phyloP scores from a whole-genome alignment of 1,139 yeast species.

The Candida dubliniensis region DNA sequence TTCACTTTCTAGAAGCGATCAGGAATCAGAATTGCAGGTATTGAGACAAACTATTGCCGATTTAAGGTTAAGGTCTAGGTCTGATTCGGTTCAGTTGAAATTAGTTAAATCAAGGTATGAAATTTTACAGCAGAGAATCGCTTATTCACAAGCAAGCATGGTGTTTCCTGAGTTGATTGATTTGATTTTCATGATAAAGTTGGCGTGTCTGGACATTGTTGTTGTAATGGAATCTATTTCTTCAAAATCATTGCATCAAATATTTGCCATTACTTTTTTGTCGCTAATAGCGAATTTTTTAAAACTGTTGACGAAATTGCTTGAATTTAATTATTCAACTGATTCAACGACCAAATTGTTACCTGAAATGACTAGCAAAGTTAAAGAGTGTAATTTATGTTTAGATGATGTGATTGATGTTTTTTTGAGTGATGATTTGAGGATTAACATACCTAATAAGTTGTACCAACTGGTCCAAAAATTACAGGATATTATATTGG shows the following conservation, averaged over 20 bases:
- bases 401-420: not conserved
- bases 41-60: slow-evolving; percentile 9
- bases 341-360: not conserved
- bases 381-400: not conserved
- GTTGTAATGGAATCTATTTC: not conserved
- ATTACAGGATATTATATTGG: not conserved
- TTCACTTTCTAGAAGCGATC: not conserved
- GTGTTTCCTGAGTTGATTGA: not conserved
- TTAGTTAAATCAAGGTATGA: slow-evolving; percentile 5
- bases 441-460: not conserved
- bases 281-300: not conserved
- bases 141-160: not conserved
- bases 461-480: not conserved
- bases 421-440: slow-evolving; percentile 1
- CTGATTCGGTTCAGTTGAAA: slow-evolving; percentile 8
- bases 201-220: slow-evolving; percentile 3
- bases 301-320: not conserved
- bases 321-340: slow-evolving; percentile 3
- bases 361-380: not conserved
- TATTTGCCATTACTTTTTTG: not conserved
- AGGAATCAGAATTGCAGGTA: slow-evolving; percentile 5
- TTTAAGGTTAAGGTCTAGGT: slow-evolving; percentile 7
- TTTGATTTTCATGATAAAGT: slow-evolving; percentile 4
- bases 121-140: slow-evolving; percentile 2
- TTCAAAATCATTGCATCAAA: not conserved